Base-by-base conservation (phyloP, 129 eudicot species). In the Smallanthus sonchifolius region DNA sequence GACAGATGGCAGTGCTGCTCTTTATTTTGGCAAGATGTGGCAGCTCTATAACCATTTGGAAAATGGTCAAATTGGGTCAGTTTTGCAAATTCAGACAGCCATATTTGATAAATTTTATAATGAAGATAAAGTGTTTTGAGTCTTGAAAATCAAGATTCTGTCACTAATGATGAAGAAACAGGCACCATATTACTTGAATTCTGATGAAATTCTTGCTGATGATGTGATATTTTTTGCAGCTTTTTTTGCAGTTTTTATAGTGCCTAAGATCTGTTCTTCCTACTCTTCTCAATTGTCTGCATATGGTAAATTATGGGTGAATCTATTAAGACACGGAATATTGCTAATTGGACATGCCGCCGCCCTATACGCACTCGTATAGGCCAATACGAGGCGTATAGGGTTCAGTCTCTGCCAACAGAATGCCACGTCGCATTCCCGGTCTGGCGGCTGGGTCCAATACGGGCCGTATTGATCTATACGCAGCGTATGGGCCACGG, bases 11-110 rank as follows among this genome's bases (percentile, higher is more conserved):
- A 52, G 96, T 87, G 80, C 71, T 92, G 79, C 89, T 92, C 28
- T 92, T 92, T 86, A 76, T 87, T 83, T 92, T 92, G 88, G 98
- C 96, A 74, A 75, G 92, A 76, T 85, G 96, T 83, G 98, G 98
- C 76, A 87, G 90, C 81, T 93, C 95, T 75, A 87, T 93, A 75
- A 93, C 98, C 54, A 84, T 93, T 64, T 90, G 98, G 96, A 93
- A 90, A 82, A 86, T 87, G 95, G 85, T 84, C 75, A 93, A 93
- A 84, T 75, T 93, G 76, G 95, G 98, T 93, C 77, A 86, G 90
- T 79, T 66, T 16, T 48, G 34, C 47, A 20, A 76, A 39, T 48
- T 38, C 40, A 54, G n/a, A 60, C 72, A 61, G 9, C 8, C 47
- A 70, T 16, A 77, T 28, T 63, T 51, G 65, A 47, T 78, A 35